Base-by-base conservation (phyloP, 1,284 basidiomycete genomes). In the Vanrija humicola region DNA sequence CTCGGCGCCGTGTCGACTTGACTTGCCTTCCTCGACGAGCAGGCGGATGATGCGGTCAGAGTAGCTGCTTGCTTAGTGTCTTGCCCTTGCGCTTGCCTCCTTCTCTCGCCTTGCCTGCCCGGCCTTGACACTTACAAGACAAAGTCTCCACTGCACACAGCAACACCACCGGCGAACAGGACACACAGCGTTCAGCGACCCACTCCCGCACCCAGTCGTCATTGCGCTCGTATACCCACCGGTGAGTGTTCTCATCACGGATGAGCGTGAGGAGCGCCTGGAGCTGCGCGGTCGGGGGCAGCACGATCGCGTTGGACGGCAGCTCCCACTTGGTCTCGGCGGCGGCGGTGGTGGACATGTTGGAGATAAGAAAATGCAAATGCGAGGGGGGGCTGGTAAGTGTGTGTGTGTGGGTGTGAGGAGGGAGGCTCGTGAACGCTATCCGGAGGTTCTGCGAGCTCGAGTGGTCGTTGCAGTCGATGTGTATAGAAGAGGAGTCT, bases 241-340 rank as follows among this genome's bases (percentile, higher is more conserved):
- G 61, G 38, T 74, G 83, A 2, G 91, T 93, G 54, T 85, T 83
- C 77, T 87, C 89, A 75, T 93, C 85, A 48, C 93, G 79, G 71
- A 98, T 95, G 77, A 97, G 95, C 15, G 96, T 98, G 77, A 96
- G 89, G 18, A 98, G 80, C 0, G 93, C 93, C 76, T 98, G 93
- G 29, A 98, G 85, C 78, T 96, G 92, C 3, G 88, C 85, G 0
- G 93, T 97, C 6, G 75, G 70, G 0, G 72, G 71, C 3, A 77
- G 58, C 10, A 77, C 68, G 34, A 76, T 58, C 15, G 74, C 74
- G 59, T 75, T 75, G 25, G 60, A 52, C 10, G 73, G 72, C 21
- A 75, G 61, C 43, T 67, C 50, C 9, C 12, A 34, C 3, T 62
- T 66, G 46, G 70, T 68, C 48, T 70, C 63, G 38, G 63, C 60